Evolutionary conservation across 805 yeast genomes (phyloP), one percentile per base, ranked within the genome.

Genomic region (Teunomyces funiuensis): DNA sequence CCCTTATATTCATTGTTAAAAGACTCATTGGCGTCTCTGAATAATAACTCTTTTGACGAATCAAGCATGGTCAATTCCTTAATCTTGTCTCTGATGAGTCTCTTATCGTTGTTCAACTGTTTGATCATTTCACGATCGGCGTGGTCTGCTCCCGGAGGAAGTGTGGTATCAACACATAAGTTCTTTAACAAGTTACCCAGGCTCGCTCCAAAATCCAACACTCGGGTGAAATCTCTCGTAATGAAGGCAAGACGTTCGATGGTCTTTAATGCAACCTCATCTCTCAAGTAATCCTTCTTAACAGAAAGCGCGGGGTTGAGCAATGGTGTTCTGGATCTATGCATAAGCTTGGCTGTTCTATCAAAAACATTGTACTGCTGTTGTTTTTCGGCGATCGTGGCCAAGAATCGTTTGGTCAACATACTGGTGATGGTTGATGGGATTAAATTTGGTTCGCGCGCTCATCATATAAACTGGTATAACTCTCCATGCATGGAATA

Each of bases 221-320:
- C 74, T 15, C 69, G 66, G 14, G 74, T 66, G 51, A 86, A 82
- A 16, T 76, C 74, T 37, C 89, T 69, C 34, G 84, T 80, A 37
- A 88, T 76, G 58, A 85, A 83, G 2, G 88, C 81, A 39, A 88
- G 61, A 48, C 96, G 71, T 47, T 87, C 95, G 18, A 86, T 78
- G 7, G 89, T 81, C 39, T 86, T 75, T 17, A 70, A 55, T 0
- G 93, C 89, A 6, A 85, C 79, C 56, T 86, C 93, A 53, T 83
- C 82, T 30, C 89, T 70, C 18, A 88, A 62, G 53, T 86, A 88
- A 49, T 88, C 95, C 8, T 77, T 85, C 47, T 76, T 69, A 14
- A 80, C 63, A 11, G 82, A 73, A 31, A 56, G 53, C 7, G 66
- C 65, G 3, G 74, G 76, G 14, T 64, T 60, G 17, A 74, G 60